Evolutionary conservation across 225 moss, liverwort and hornwort species (phyloP).

Genomic region (Sphagnum contortum): DNA sequence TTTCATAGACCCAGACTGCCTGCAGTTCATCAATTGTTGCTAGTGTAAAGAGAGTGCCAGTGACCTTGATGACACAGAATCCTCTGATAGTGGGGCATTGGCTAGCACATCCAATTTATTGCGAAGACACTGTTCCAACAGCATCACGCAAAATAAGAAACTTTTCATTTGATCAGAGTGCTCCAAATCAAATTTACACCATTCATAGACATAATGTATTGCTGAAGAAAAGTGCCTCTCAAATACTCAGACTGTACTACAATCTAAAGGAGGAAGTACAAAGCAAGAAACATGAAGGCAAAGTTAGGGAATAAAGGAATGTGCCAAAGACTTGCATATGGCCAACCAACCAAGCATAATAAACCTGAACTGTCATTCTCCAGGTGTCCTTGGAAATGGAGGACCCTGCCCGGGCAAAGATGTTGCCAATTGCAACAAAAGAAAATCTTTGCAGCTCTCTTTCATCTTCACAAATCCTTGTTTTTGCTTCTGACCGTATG

Average conservation of each 20-base stretch:
- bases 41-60: background rate
- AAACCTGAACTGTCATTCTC: slow-evolving; percentile 58
- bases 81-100: slow-evolving; percentile 47
- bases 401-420: slow-evolving; percentile 58
- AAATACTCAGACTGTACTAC: too few species aligned
- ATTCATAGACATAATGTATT: too few species aligned
- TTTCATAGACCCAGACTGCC: too few species aligned
- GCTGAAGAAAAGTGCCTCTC: too few species aligned
- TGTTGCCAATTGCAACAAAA: slow-evolving; percentile 61
- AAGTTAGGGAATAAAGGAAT: background rate
- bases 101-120: slow-evolving; percentile 43
- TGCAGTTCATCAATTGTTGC: too few species aligned
- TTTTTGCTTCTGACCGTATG: slow-evolving; percentile 20
- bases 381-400: slow-evolving; percentile 62
- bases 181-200: too few species aligned
- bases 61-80: slow-evolving; percentile 70
- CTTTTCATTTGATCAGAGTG: too few species aligned
- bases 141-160: background rate
- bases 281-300: background rate
- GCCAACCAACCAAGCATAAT: slow-evolving; percentile 3
- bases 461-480: slow-evolving; percentile 34
- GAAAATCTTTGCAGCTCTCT: slow-evolving; percentile 69
- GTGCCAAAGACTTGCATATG: background rate
- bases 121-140: slow-evolving; percentile 52
- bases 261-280: too few species aligned